A percentile compares a stretch with the other conserved stretches of the same genome.
Evolutionary conservation across 2,329 filamentous ascomycete species (phyloP).

Genomic region (Cercospora sojina): DNA sequence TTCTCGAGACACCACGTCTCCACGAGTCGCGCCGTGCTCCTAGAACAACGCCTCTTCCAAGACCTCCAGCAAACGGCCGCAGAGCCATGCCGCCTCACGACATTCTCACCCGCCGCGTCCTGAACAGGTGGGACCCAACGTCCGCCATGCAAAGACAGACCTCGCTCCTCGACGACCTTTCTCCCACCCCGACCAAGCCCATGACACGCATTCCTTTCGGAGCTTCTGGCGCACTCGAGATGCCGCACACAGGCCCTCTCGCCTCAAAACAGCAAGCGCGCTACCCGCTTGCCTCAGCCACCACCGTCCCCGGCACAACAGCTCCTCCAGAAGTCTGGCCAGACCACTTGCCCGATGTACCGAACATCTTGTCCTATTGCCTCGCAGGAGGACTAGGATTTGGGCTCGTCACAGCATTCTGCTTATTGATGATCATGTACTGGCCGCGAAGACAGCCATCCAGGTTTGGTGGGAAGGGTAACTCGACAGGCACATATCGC

Average conservation of each 20-base stretch:
- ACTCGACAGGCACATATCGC: background rate
- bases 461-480: background rate
- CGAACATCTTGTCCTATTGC: background rate
- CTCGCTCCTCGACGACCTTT: background rate
- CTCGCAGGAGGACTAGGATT: constrained; percentile 21
- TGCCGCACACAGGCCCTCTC: background rate
- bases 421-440: constrained; percentile 30
- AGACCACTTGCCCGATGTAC: constrained; percentile 15
- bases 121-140: background rate
- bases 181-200: background rate
- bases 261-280: background rate
- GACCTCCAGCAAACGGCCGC: background rate
- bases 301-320: background rate
- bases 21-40: background rate
- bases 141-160: background rate
- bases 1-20: background rate
- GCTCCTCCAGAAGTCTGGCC: background rate
- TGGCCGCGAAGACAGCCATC: constrained; percentile 10
- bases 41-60: background rate
- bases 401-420: constrained; percentile 14
- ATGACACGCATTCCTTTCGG: background rate
- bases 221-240: background rate
- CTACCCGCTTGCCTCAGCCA: background rate
- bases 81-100: background rate
- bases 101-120: background rate